These are phyloP conservation scores for Mycena belliarum DNA, from an alignment of 768 basidiomycete genomes.

Conservation along the genomic window DNA sequence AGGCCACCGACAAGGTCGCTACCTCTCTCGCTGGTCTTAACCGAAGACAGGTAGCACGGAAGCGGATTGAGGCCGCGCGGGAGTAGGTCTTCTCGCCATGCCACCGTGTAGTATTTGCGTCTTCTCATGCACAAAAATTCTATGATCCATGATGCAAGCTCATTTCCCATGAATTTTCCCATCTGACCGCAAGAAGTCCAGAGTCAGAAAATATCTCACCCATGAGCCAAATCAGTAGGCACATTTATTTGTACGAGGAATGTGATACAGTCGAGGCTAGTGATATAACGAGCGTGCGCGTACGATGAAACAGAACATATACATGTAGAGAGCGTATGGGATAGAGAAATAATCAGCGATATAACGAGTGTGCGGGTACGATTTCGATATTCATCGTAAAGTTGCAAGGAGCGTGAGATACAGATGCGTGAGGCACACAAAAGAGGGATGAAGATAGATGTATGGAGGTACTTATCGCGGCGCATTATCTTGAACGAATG, in stretches of 20 bases:
- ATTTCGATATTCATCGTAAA: no score
- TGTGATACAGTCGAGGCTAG: not conserved
- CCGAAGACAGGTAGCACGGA: conserved; percentile 84
- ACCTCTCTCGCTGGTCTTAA: conserved; percentile 67
- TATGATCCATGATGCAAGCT: conserved; percentile 26
- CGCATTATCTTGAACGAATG: not conserved
- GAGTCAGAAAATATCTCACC: no score
- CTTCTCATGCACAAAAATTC: conserved; percentile 26
- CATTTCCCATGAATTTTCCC: no score
- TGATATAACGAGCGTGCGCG: conserved; percentile 3
- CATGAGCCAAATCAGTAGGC: no score
- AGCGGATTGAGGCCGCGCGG: conserved; percentile 84
- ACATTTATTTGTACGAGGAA: no score
- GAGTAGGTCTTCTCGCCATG: conserved; percentile 34
- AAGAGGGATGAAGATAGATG: no score
- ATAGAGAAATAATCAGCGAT: no score
- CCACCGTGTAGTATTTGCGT: conserved; percentile 26
- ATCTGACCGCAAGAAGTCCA: no score
- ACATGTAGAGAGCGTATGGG: not conserved
- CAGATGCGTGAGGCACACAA: no score
- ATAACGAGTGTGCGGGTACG: no score
- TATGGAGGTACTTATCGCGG: no score
- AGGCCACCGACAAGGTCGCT: conserved; percentile 80
- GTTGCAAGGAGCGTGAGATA: no score
- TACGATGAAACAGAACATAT: not conserved